Base-by-base conservation (phyloP, 2,329 filamentous ascomycete species). In the Clarireedia paspali region DNA sequence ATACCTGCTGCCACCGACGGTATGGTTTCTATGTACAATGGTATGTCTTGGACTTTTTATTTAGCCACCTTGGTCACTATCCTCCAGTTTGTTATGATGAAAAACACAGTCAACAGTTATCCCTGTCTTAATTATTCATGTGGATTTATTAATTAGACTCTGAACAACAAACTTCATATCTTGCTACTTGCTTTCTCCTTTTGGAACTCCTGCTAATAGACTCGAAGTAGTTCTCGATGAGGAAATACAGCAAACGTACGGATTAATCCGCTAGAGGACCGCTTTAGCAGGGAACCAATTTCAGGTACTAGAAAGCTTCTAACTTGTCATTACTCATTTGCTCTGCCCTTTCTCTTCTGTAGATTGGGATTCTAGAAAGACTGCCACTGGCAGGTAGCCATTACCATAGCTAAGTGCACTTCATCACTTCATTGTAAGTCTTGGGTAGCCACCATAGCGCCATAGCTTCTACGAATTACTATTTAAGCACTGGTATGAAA, bases 91-190 rank as follows among this genome's bases (percentile, higher is more conserved):
- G 47, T 55, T 38, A 12, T 55, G 53, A 55, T 55, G 53, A 55
- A 55, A 50, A 55, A 55, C 9, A 55, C 15, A 39, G 53, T 55
- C 53, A 55, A 55, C 53, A 55, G 53, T 55, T 55, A 55, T 55
- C 53, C 53, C 53, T 55, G 53, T 55, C 53, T 55, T 55, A 55
- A 55, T 42, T 27, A 44, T 44, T 40, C 47, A 55, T 55, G 53
- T 55, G 53, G 53, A 55, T 48, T 48, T 34, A 48, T 42, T 55
- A 55, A 55, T 55, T 55, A 55, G 53, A 55, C 53, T 55, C 53
- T 55, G 53, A 55, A 55, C 27, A 55, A 42, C 39, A 50, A 36
- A 50, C 15, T 36, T 26, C 38, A 55, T 24, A 7, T 17, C 4
- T 50, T 50, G 4, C 45, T 12, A 3, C 50, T 50, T 45, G 20